Evolutionary conservation across 1,284 basidiomycete species (phyloP).

Genomic region (Moesziomyces globuligerus): DNA sequence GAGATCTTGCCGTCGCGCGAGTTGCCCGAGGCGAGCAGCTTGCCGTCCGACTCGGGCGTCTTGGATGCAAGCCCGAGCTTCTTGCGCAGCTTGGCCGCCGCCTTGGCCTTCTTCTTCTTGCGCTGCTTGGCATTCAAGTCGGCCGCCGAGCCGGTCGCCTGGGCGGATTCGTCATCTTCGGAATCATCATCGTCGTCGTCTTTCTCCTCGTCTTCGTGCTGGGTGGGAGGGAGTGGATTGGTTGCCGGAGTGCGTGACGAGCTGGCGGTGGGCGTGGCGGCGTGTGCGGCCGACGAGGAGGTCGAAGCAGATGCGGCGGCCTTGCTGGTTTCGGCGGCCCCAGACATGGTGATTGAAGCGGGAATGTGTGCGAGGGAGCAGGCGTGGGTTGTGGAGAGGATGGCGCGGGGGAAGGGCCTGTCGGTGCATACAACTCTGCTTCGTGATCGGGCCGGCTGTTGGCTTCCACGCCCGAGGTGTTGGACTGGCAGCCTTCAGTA

Average conservation of each 20-base stretch:
- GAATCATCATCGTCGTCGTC: constrained; percentile 23
- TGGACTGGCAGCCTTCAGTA: background rate
- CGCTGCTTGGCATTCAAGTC: constrained; percentile 45
- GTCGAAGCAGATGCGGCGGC: constrained; percentile 1
- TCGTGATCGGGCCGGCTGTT: background rate
- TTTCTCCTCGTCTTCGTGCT: constrained; percentile 12
- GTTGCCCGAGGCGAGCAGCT: constrained; percentile 30
- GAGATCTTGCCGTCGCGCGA: constrained; percentile 34
- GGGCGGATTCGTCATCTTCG: constrained; percentile 2
- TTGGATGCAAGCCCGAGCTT: constrained; percentile 45
- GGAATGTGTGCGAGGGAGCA: background rate
- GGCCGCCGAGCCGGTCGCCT: constrained; percentile 7
- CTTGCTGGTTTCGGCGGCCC: constrained; percentile 6
- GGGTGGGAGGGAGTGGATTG: background rate
- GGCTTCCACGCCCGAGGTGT: too few species aligned
- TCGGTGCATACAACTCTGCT: too few species aligned
- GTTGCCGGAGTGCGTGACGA: constrained; percentile 1
- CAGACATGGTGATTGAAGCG: constrained; percentile 9
- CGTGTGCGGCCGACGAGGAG: background rate
- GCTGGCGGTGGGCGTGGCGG: constrained; percentile 1
- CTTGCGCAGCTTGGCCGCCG: constrained; percentile 55
- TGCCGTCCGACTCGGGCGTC: constrained; percentile 12
- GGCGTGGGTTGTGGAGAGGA: too few species aligned
- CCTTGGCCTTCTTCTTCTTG: constrained; percentile 60
- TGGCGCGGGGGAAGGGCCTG: too few species aligned